Conservation (phyloP, 768 basidiomycete genomes). For the Glaciozyma martinii region DNA sequence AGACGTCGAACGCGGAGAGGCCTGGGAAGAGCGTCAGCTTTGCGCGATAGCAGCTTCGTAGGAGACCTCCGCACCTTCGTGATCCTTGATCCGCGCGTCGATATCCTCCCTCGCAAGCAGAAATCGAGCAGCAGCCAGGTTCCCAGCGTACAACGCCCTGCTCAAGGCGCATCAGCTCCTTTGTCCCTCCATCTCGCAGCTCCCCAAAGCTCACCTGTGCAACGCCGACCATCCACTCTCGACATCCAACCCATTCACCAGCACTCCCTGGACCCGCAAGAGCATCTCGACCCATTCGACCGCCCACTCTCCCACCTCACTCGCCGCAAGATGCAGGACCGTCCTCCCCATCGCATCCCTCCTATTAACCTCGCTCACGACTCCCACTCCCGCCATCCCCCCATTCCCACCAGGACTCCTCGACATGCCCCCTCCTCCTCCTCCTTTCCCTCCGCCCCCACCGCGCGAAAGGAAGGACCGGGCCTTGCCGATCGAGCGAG, state of each 20-base stretch:
- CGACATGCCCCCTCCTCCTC: not conserved
- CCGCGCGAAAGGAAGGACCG: slow-evolving; percentile 16
- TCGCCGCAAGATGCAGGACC: slow-evolving; percentile 71
- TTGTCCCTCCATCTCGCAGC: slow-evolving; percentile 44
- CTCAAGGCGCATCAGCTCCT: not conserved
- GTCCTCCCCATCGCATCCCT: slow-evolving; percentile 64
- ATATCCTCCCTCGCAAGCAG: slow-evolving; percentile 66
- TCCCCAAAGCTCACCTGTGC: slow-evolving; percentile 71
- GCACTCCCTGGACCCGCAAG: slow-evolving; percentile 62
- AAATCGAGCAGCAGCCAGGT: slow-evolving; percentile 50
- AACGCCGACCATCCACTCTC: slow-evolving; percentile 89
- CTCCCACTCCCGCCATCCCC: not conserved
- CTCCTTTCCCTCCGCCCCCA: not conserved
- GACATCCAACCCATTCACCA: slow-evolving; percentile 66
- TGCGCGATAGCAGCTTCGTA: not conserved
- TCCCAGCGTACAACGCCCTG: slow-evolving; percentile 52
- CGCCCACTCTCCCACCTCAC: slow-evolving; percentile 52
- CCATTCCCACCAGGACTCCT: not conserved
- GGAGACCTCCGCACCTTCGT: slow-evolving; percentile 48
- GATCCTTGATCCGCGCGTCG: slow-evolving; percentile 64
- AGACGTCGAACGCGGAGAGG: slow-evolving; percentile 83
- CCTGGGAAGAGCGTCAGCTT: slow-evolving; percentile 35
- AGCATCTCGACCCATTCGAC: slow-evolving; percentile 70
- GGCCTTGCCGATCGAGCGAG: slow-evolving; percentile 26
- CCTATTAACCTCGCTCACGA: slow-evolving; percentile 54